Evolutionary conservation across 2,329 filamentous ascomycete species (phyloP).

Genomic region (Fusarium anguioides): DNA sequence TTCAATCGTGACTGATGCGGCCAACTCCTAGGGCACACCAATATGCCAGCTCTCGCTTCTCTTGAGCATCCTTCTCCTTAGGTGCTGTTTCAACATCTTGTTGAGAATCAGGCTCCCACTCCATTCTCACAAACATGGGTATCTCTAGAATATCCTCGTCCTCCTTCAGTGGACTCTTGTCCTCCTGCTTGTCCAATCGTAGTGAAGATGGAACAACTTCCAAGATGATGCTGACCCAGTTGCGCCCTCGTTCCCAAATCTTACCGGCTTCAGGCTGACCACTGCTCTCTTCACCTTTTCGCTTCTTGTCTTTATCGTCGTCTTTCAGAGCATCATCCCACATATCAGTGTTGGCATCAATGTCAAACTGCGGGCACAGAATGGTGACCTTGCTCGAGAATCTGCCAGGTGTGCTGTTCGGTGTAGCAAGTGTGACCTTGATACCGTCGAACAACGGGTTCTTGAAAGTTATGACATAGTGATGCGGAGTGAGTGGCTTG

Average conservation of each 20-base stretch:
- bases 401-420: constrained; percentile 79
- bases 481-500: constrained; percentile 71
- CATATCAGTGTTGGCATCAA: constrained; percentile 88
- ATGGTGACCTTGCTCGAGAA: constrained; percentile 87
- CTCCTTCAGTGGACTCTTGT: constrained; percentile 62
- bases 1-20: constrained; percentile 70
- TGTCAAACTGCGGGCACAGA: constrained; percentile 91
- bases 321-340: constrained; percentile 88
- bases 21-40: constrained; percentile 95
- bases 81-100: constrained; percentile 70
- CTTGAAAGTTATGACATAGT: constrained; percentile 89
- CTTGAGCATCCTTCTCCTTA: constrained; percentile 71
- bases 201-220: constrained; percentile 81
- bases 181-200: constrained; percentile 52
- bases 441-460: constrained; percentile 95
- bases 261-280: constrained; percentile 84
- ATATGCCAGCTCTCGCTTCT: constrained; percentile 90
- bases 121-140: constrained; percentile 90
- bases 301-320: constrained; percentile 53
- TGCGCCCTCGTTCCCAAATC: constrained; percentile 93
- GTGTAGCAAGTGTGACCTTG: constrained; percentile 87
- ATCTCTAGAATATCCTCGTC: constrained; percentile 83
- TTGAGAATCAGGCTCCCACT: constrained; percentile 82
- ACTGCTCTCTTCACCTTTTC: constrained; percentile 55
- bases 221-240: constrained; percentile 94